Percentiles rank a stretch among this genome's conserved stretches.
phyloP scores from a whole-genome alignment of 129 eudicot species.

The Escallonia rubra region DNA sequence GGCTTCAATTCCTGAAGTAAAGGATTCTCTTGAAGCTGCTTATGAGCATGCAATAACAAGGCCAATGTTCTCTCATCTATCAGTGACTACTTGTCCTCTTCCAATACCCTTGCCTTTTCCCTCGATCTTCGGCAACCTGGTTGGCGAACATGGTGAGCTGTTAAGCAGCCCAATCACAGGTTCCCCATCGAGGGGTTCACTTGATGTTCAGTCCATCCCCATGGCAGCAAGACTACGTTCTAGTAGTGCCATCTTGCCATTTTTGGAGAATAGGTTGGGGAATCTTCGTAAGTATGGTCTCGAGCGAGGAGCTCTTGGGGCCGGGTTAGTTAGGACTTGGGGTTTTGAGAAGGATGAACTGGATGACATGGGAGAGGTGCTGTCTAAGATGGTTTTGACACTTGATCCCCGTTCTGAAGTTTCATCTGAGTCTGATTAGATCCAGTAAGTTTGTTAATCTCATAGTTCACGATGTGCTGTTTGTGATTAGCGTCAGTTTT shows the following conservation, averaged over 20 bases:
- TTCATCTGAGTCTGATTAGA: conserved; percentile 74
- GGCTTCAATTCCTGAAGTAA: conserved; percentile 55
- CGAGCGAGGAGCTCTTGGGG: conserved; percentile 67
- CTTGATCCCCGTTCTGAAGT: conserved; percentile 42
- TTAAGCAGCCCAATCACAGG: conserved; percentile 30
- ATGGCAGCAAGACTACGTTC: conserved; percentile 90
- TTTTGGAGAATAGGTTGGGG: conserved; percentile 53
- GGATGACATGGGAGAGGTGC: conserved; percentile 74
- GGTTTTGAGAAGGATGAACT: conserved; percentile 87
- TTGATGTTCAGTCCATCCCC: conserved; percentile 79
- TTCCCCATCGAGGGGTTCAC: conserved; percentile 55
- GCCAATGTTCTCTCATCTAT: conserved; percentile 78
- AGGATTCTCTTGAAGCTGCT: conserved; percentile 55
- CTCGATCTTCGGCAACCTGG: conserved; percentile 51
- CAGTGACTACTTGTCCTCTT: conserved; percentile 70
- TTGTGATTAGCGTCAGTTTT: background rate
- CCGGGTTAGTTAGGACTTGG: conserved; percentile 58
- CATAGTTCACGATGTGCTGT: background rate
- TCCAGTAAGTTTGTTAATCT: background rate
- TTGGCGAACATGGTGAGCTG: conserved; percentile 73
- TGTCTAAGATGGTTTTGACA: conserved; percentile 54
- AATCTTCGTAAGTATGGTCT: conserved; percentile 70
- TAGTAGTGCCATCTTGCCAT: conserved; percentile 68
- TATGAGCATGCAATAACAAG: conserved; percentile 36
- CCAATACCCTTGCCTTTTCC: conserved; percentile 95